Base-by-base conservation (phyloP, 129 eudicot genomes). In the Flaveria robusta region DNA sequence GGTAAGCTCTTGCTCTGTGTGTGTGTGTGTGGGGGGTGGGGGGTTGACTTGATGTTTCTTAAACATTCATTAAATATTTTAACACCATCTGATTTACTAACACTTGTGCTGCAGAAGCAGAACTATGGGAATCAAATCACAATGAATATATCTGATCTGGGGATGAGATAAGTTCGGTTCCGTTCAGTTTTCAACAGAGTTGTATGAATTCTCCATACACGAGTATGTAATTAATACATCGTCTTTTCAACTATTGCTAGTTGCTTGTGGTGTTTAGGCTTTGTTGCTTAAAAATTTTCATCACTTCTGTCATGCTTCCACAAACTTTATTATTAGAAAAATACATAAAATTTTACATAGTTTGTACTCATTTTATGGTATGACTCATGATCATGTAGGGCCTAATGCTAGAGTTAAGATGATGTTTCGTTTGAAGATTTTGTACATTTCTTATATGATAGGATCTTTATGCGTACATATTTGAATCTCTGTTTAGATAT, bases 161-260 rank as follows among this genome's bases (percentile, higher is more conserved):
- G 62, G 70, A 68, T 74, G 70, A 54, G 45, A 19, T 73, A 37
- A 41, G 49, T 20, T 54, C 10, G 23, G 59, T n/a, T 51, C 9
- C 1, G 7, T 11, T 68, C 67, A 54, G 75, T 52, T 59, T 43
- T 74, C 69, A 52, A 78, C 72, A 72, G 68, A 71, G 60, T 67
- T 75, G 51, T 60, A 74, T 70, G 76, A 67, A 76, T 51, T 67
- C 76, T 69, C 68, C 75, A n/a, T 65, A 78, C 34, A 72, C 81
- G 65, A 79, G 86, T 72, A 78, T 79, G 84, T 76, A 71, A 55
- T 81, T 51, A n/a, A 51, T 7, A 72, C 47, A 24, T 47, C 14
- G 16, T 42, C 56, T 71, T 71, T 29, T 63, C 60, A 72, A 67
- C 12, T 45, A 66, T 29, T 39, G 46, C 45, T 59, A 68, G 74